Base-by-base conservation (phyloP, 805 yeast species). In the Cyberlindnera americana region DNA sequence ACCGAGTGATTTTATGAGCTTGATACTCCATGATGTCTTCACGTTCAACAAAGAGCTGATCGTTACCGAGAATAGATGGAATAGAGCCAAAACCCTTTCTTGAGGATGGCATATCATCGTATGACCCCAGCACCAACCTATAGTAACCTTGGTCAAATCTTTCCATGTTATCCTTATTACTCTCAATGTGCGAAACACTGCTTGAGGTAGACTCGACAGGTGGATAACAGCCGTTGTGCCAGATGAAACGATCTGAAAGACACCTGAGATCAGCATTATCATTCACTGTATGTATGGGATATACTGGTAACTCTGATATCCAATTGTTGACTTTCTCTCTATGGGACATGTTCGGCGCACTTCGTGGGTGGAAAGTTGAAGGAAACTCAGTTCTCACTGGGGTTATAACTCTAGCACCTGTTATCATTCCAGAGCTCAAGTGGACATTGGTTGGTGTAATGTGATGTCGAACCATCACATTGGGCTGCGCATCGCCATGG, bases 291-390 rank as follows among this genome's bases (percentile, higher is more conserved):
- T 27, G 30, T 35, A 58, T 46, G 0, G 62, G 53, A 36, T 61
- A 67, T 8, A 69, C 54, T 1, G 90, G 90, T 4, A 84, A 70
- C 21, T 68, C 66, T 4, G 64, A 62, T 25, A 84, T 71, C 93
- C 93, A 84, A 6, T 57, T 62, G 27, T 67, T 66, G 1, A 84
- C 84, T 51, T 83, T 84, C 51, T 84, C 91, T 34, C 61, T 65
- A 46, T 70, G 74, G 1, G 78, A 69, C 89, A 84, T 83, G 56
- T 77, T 79, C 8, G 72, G 62, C 3, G 78, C 77, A 22, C 61
- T 60, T 52, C 87, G 67, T 11, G 91, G 91, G 43, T 81, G 72
- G 53, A 83, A 82, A 12, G 54, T 52, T 1, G 63, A 44, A 1
- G 83, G 81, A 38, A 76, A 69, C 15, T 33, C 30, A 9, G 25